Base-by-base conservation (phyloP, 441 rosid species). In the Capsella rubella region DNA sequence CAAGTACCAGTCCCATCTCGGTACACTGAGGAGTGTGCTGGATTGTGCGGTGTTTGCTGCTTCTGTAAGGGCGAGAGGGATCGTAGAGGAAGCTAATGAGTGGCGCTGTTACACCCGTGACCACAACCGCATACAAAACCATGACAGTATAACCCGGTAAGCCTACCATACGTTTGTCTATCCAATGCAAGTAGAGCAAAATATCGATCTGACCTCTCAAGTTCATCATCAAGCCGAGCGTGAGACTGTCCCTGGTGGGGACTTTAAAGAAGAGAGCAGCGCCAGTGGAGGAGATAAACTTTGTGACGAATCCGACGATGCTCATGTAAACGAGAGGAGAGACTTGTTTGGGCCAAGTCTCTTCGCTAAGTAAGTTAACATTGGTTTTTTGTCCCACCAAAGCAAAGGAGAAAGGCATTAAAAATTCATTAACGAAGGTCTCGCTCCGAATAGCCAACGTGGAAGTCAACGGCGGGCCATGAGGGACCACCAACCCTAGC, bases 151-250 rank as follows among this genome's bases (percentile, higher is more conserved):
- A 78, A 55, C 81, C 81, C 2, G 81, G 63, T 45, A 78, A 31
- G 10, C 81, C 81, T 4, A 78, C 32, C 0, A 78, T 73, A 12
- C 27, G 43, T 84, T 89, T 87, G 75, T 91, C 91, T 32, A 86
- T 49, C 93, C 91, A 89, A 56, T 89, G 88, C 25, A 82, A 35
- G 74, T 70, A 76, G 27, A 91, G 34, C 29, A 86, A 18, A 32
- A 84, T n/a, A 80, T 91, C 97, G 2, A 84, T 75, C 46, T 86
- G 89, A 35, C 98, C 98, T 78, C 89, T 85, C 53, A 94, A 66
- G 84, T 81, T 86, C 84, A 87, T 50, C 64, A 87, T 82, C 43
- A 91, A 83, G 52, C 93, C 78, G 27, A 91, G 82, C 6, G 92
- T 76, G 21, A 91, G 63, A 58, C 92, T 60, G 43, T 91, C 97